Evolutionary conservation across 2,329 filamentous ascomycete genomes (phyloP), one percentile per base, ranked within the genome.

Genomic region (Calonectria leucothoes): DNA sequence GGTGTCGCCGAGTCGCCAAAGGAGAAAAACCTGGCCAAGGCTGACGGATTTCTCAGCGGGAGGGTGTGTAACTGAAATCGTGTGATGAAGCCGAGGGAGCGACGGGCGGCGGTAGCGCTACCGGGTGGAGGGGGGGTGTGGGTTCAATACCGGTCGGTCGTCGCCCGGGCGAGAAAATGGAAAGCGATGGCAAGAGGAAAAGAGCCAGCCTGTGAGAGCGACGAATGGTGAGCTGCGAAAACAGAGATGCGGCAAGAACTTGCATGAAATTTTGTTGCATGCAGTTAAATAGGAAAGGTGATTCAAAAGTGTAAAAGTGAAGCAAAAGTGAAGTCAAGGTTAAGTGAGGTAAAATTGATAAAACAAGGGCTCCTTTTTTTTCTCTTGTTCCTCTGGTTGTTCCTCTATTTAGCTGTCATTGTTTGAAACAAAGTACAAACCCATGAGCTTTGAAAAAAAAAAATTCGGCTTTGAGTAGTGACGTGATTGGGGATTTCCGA

Each of bases 21-120:
- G 76, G 73, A 68, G 73, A 72, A 73, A 75, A 77, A 76, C 77
- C 76, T 74, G 76, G 78, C 70, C 75, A 78, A 77, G 77, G 75
- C 74, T 79, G 76, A 80, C 74, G 75, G 76, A 74, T 76, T 76
- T 76, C 74, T 75, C 71, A 74, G 78, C 76, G 74, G 69, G 77
- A 78, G 79, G 79, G 80, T 82, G 81, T 82, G 81, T 81, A 82
- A 82, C 80, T 81, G 79, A 74, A 79, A 79, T 81, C 80, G 80
- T 82, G 80, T 81, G 80, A 82, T 81, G 81, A 81, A 80, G 80
- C 79, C 76, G 77, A 80, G 72, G 79, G 75, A 78, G 74, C 65
- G 55, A 78, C 63, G 51, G 51, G 51, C 51, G 57, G 76, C 78
- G 76, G 78, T 74, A 80, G 78, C 51, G 51, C 76, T 80, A 77